Base-by-base conservation (phyloP, 2,329 filamentous ascomycete genomes). In the Exophiala sp. region DNA sequence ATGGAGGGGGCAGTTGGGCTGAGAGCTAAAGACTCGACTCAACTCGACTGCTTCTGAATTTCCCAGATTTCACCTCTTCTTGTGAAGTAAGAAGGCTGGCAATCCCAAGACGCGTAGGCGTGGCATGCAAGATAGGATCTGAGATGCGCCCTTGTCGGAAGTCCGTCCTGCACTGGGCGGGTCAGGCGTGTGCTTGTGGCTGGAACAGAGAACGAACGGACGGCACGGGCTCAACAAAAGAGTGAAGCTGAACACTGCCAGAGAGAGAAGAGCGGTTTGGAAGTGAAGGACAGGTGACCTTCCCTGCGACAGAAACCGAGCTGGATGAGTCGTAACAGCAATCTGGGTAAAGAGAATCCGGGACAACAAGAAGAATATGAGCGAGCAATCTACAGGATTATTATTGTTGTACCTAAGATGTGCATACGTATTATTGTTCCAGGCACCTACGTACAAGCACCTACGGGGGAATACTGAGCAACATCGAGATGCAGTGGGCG, bases 161-260 rank as follows among this genome's bases (percentile, higher is more conserved):
- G 46, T 56, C 47, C 47, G 46, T 23, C 11, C 38, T 43, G 50
- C 43, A 50, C 53, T 46, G 43, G 53, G 38, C 51, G 48, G 49
- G 35, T 43, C 30, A 38, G 43, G 21, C 27, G 44, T 52, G 27
- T 43, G 40, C 35, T 29, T 43, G 41, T 52, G 39, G 47, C 44
- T 30, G 42, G 50, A 29, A 55, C 41, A 44, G 55, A 35, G 63
- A 74, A 73, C 59, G 72, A 75, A 68, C 62, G 73, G 69, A 74
- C 65, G 64, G 71, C 76, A 68, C 44, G 48, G 67, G 63, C 67
- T 68, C 68, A 70, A 67, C 75, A 77, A 82, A 80, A 70, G 79
- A 82, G 75, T 81, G 79, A 80, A 81, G 78, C 78, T 72, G 75
- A 68, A 66, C 71, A 71, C 67, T 69, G 70, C 71, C 67, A 60